These are phyloP conservation scores for Ustilago vetiveriae DNA, from an alignment of 1,284 basidiomycete genomes.

Conservation along the genomic window DNA sequence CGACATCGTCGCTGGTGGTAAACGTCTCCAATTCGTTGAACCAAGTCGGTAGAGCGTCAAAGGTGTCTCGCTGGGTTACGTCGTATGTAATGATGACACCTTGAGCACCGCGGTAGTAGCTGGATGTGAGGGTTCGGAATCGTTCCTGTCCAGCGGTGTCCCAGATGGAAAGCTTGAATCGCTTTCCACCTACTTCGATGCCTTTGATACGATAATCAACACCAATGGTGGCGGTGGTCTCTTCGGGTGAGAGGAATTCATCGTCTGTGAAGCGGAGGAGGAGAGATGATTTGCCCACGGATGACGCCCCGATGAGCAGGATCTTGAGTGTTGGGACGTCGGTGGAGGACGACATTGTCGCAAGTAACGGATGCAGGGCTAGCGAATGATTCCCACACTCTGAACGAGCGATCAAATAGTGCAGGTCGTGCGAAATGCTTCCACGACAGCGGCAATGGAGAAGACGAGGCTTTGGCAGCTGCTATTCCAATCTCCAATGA, in stretches of 20 bases:
- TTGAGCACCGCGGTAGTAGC: slow-evolving; percentile 91
- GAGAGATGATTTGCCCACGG: slow-evolving; percentile 85
- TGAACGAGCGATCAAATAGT: too few relatives aligned
- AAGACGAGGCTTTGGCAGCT: too few relatives aligned
- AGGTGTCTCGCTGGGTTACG: slow-evolving; percentile 87
- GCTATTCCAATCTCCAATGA: too few relatives aligned
- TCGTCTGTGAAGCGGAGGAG: slow-evolving; percentile 94
- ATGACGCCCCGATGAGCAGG: slow-evolving; percentile 79
- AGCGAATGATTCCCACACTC: background rate
- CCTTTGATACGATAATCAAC: slow-evolving; percentile 71
- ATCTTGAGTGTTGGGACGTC: slow-evolving; percentile 69
- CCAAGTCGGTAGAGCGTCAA: slow-evolving; percentile 91
- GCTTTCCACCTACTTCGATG: slow-evolving; percentile 69
- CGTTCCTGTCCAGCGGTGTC: slow-evolving; percentile 67
- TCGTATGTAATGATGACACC: slow-evolving; percentile 96
- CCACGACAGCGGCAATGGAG: too few relatives aligned
- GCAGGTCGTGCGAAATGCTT: too few relatives aligned
- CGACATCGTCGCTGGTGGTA: slow-evolving; percentile 76
- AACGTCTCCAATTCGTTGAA: slow-evolving; percentile 94
- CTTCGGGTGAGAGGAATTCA: slow-evolving; percentile 93
- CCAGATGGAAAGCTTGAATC: slow-evolving; percentile 73
- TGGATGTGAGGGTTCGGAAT: slow-evolving; percentile 83
- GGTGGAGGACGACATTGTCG: slow-evolving; percentile 21
- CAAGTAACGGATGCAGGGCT: background rate
- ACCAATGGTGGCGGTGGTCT: slow-evolving; percentile 90